Evolutionary conservation across 2,329 filamentous ascomycete genomes (phyloP), one percentile per base, ranked within the genome.

Genomic region (Albifimbria verrucaria): DNA sequence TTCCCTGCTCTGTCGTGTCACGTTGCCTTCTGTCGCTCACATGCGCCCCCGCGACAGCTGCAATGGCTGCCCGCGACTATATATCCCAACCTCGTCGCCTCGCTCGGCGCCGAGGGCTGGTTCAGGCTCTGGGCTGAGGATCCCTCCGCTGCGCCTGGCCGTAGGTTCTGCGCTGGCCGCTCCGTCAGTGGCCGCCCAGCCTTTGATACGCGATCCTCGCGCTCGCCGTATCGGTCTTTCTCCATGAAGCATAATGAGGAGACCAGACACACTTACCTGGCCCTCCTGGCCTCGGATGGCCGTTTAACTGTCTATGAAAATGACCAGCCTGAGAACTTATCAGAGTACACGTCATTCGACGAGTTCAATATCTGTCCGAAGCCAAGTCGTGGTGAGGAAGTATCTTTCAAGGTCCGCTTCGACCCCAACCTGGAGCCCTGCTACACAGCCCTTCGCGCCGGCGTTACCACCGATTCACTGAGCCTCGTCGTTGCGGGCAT

Each of bases 71-170:
- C 92, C 1, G 89, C 92, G 0, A 93, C 90, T 57, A 86, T 94
- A 55, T 94, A 94, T 60, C 91, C 84, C 36, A 86, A 94, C 66
- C 83, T 96, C 62, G 78, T 97, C 61, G 92, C 88, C 52, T 96
- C 89, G 51, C 88, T 97, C 55, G 91, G 90, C 57, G 89, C 93
- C 64, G 93, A 97, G 64, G 90, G 93, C 64, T 87, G 87, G 69
- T 91, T 95, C 76, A 90, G 92, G 68, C 80, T 97, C 59, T 97
- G 93, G 93, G 87, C 89, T 55, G 93, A 97, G 73, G 91, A 97
- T 71, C 86, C 89, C 17, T 88, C 87, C 1, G 88, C 94, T 48
- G 80, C 89, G 1, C 86, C 87, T 1, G 91, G 92, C 26, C 85
- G 89, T 26, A 87, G 92, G 49, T 97, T 97, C 77, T 90, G 87